Percentiles rank a stretch among this genome's conserved stretches.
Conservation (phyloP, 2,329 filamentous ascomycete species). For the Domatiomyces globalis region DNA sequence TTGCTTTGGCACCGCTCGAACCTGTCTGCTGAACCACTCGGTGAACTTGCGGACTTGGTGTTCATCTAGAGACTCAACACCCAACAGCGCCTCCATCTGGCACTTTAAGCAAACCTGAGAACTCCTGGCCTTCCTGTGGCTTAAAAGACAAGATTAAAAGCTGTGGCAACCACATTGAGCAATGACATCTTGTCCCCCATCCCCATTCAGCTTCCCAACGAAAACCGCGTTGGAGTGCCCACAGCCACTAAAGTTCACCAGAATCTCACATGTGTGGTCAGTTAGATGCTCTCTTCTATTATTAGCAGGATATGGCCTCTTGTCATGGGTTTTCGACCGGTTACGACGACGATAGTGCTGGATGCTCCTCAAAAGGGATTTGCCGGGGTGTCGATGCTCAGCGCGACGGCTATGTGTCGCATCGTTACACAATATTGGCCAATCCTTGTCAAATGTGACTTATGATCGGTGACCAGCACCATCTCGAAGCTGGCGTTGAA, state of each 20-base stretch:
- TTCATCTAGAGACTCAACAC: background rate
- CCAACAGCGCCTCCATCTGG: background rate
- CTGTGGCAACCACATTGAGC: background rate
- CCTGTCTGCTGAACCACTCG: background rate
- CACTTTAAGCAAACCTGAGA: background rate
- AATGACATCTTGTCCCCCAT: background rate
- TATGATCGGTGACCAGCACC: background rate
- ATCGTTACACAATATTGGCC: background rate
- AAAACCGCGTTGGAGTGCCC: background rate
- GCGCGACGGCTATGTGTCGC: background rate
- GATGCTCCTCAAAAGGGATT: background rate
- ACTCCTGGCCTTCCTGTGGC: background rate
- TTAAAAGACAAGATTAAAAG: background rate
- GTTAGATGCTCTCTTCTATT: background rate
- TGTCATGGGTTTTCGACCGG: background rate
- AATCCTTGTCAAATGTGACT: too few relatives aligned
- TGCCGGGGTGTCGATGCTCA: background rate
- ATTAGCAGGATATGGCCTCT: background rate
- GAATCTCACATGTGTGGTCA: background rate
- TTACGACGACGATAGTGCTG: background rate
- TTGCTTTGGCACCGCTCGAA: background rate
- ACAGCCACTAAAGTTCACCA: background rate
- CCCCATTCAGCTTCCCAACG: background rate
- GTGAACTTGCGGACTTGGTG: background rate
- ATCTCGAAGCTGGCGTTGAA: background rate